Evolutionary conservation across 805 yeast genomes (phyloP), one percentile per base, ranked within the genome.

Genomic region (Nakazawaea ambrosiae): DNA sequence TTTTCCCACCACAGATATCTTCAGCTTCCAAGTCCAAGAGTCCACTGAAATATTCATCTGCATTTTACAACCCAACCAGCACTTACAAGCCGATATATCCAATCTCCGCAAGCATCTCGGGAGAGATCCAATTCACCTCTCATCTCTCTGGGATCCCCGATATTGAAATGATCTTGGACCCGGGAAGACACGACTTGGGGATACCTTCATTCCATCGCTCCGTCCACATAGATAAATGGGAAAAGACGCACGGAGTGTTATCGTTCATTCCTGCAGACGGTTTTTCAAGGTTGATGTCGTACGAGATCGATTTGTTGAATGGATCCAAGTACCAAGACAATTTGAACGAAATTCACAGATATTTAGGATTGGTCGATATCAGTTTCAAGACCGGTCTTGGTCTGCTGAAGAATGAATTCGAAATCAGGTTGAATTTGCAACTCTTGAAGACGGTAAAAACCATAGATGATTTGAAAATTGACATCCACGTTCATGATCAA

Each of bases 251-350:
- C 10, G 78, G 76, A 1, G 45, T 59, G 0, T 52, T 88, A 23
- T 65, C 76, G 14, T 86, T 90, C 50, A 68, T 83, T 15, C 98
- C 97, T 4, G 95, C 97, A 0, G 96, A 90, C 57, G 97, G 94
- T 5, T 69, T 63, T 41, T 74, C 76, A 28, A 63, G 68, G 3
- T 53, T 89, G 17, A 71, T 80, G 69, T 57, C 72, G 8, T 89
- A 89, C 56, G 65, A 70, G 5, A 55, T 83, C 22, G 83, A 82
- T 45, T 49, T 81, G 14, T 45, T 56, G 14, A 58, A 59, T 20
- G 44, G 43, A 31, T 46, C 39, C 46, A 36, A 29, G 39, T 39
- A 46, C 18, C 36, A 31, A 5, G 48, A 48, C 20, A 36, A 46
- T 14, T 47, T 59, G 45, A 51, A 50, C 37, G 46, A 40, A 34